Evolutionary conservation across 2,329 filamentous ascomycete species (phyloP), one percentile per base, ranked within the genome.

Genomic region (Fusarium verrucosum): DNA sequence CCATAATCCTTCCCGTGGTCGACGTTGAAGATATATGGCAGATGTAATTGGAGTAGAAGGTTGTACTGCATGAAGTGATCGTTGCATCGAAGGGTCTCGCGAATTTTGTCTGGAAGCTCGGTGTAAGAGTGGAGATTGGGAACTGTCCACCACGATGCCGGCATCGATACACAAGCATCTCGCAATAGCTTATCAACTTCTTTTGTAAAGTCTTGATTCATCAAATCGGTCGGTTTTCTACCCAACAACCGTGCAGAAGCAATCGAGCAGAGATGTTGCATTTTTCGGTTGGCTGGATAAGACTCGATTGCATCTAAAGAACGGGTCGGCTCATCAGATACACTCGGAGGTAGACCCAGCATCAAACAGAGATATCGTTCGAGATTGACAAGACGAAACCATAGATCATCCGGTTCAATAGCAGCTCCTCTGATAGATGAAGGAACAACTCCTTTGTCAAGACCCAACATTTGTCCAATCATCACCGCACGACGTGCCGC

Each of bases 1-100:
- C 82, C 79, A 50, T 79, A 80, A 7, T 75, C 74, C 5, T 69
- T 65, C 5, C 76, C 74, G 1, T 71, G 65, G 2, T 75, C 69
- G 32, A 75, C 66, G 13, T 74, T 78, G 10, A 86, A 73, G 69
- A 87, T 78, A 58, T 83, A 85, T 0, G 84, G 85, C 5, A 87
- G 73, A 56, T 87, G 84, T 0, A 86, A 75, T 7, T 82, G 77
- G n/a, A 83, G 75, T 3, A 85, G 66, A 2, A 86, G 74, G 42
- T 82, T 78, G 50, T 83, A 80, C 58, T 86, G 81, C 33, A 79
- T 76, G 38, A 86, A 76, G 45, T 86, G 84, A 17, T 80, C 71
- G 60, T 83, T 79, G 5, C 81, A 64, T 0, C 40, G 70, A 4
- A 72, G 47, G 7, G 68, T 75, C 40, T 80, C 75, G 1, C 57